Percentiles rank a stretch among this genome's conserved stretches.
These are phyloP conservation scores for Penicillium sp. DNA, from an alignment of 2,329 filamentous ascomycete genomes.

Conservation along the genomic window DNA sequence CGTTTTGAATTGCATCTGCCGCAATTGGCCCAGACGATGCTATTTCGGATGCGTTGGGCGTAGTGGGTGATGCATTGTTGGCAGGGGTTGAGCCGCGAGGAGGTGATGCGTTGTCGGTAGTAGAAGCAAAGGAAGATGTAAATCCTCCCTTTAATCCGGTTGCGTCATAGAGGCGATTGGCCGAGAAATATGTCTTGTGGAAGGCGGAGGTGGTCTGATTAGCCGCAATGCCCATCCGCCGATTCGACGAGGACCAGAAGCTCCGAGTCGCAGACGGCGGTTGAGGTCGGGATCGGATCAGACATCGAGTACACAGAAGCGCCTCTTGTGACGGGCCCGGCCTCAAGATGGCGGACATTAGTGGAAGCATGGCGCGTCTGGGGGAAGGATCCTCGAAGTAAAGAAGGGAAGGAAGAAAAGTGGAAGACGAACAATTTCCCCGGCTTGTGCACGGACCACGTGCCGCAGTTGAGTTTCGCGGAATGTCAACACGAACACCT, in stretches of 20 bases:
- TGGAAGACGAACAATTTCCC: conserved; percentile 31
- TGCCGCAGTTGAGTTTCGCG: conserved; percentile 21
- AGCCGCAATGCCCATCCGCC: conserved; percentile 33
- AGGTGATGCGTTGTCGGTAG: conserved; percentile 16
- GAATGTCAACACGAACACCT: conserved; percentile 23
- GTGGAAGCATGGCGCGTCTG: conserved; percentile 38
- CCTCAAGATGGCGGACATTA: conserved; percentile 41
- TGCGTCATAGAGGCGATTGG: conserved; percentile 31
- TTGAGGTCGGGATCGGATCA: conserved; percentile 24
- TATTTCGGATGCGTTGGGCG: conserved; percentile 15
- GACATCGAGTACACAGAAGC: conserved; percentile 39
- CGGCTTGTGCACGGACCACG: conserved; percentile 33
- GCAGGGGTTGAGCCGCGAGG: conserved; percentile 12
- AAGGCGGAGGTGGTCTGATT: conserved; percentile 31
- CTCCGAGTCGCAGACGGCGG: conserved; percentile 29
- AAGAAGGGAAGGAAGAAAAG: conserved; percentile 21
- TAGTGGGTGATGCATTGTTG: conserved; percentile 18
- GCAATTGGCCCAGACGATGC: conserved; percentile 22
- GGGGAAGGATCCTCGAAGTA: conserved; percentile 1
- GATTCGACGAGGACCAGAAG: conserved; percentile 35
- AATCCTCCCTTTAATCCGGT: conserved; percentile 25
- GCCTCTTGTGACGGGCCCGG: conserved; percentile 34
- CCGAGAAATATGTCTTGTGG: conserved; percentile 45
- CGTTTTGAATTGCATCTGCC: conserved; percentile 26
- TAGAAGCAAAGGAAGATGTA: conserved; percentile 31